Evolutionary conservation across 2,329 filamentous ascomycete species (phyloP), one percentile per base, ranked within the genome.

Genomic region (Nothophoma quercina): DNA sequence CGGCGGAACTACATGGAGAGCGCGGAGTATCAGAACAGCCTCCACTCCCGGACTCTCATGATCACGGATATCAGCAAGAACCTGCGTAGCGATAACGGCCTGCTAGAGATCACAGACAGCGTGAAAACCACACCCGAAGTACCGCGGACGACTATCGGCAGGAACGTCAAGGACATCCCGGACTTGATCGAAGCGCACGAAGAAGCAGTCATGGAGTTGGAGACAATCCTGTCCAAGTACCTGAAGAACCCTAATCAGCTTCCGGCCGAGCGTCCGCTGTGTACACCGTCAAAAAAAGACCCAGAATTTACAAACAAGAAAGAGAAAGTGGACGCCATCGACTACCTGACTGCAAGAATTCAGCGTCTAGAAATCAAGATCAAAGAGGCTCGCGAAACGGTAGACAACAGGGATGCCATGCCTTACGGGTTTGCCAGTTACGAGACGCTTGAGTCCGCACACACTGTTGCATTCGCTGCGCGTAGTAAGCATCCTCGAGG

Each of bases 351-450:
- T 0, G 84, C 88, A 45, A 87, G 93, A 15, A 97, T 99, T 68
- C 86, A 87, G 62, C 83, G 88, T 39, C 81, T 99, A 28, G 93
- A 98, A 71, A 74, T 86, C 9, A 85, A 96, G 69, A 92, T 99
- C 75, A 91, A 89, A 68, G 86, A 95, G 58, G 89, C 93, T 1
- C 86, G 95, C 10, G 83, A 86, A 30, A 87, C 86, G 1, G 87
- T 99, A 7, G 93, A 98, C 75, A 91, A 88, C 72, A 87, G 93
- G 41, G 91, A 93, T 70, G 88, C 93, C 13, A 89, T 96, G 83
- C 83, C 91, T 0, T 99, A 93, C 69, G 95, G 95, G 0, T 99
- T 99, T 71, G 93, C 93, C 7, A 97, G 91, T 65, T 99, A 95
- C 77, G 87, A 93, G 33, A 88, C 88, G 33, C 96, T 99, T 48